phyloP scores from a whole-genome alignment of 2,329 filamentous ascomycete genomes.

The Ceratocystis papillata region DNA sequence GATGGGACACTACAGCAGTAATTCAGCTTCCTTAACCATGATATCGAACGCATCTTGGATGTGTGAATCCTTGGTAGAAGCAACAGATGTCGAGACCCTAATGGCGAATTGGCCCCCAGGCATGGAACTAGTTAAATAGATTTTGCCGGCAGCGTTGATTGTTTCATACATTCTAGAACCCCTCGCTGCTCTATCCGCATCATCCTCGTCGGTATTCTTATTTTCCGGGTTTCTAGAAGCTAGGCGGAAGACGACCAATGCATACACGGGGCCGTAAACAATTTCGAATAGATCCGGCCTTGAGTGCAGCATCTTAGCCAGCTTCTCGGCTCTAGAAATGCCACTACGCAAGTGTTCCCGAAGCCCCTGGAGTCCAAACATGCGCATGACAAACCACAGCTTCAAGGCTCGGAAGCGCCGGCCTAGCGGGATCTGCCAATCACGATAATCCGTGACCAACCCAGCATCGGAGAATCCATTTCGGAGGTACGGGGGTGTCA shows the following conservation, averaged over 20 bases:
- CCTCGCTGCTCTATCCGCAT: conserved; percentile 50
- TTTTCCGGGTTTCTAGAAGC: conserved; percentile 32
- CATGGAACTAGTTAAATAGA: conserved; percentile 71
- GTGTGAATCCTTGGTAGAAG: conserved; percentile 59
- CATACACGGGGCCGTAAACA: conserved; percentile 63
- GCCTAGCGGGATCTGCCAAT: conserved; percentile 94
- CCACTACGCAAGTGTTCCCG: conserved; percentile 61
- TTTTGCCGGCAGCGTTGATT: conserved; percentile 62
- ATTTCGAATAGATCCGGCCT: conserved; percentile 64
- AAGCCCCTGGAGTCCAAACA: conserved; percentile 68
- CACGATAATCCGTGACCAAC: conserved; percentile 84
- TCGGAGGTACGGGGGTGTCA: conserved; percentile 68
- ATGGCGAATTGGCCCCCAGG: conserved; percentile 67
- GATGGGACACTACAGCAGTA: not conserved
- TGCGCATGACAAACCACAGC: conserved; percentile 86
- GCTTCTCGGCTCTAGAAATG: conserved; percentile 57
- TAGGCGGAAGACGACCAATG: conserved; percentile 64
- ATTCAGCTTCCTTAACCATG: conserved; percentile 35
- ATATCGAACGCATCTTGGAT: conserved; percentile 63
- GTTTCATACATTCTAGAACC: conserved; percentile 67
- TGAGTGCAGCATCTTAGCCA: conserved; percentile 48
- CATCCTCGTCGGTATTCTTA: conserved; percentile 26
- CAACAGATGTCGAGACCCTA: conserved; percentile 63
- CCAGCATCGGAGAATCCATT: conserved; percentile 73
- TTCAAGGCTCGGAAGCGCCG: conserved; percentile 80